Evolutionary conservation across 805 yeast genomes (phyloP), one percentile per base, ranked within the genome.

Genomic region (Citeromyces matritensis): DNA sequence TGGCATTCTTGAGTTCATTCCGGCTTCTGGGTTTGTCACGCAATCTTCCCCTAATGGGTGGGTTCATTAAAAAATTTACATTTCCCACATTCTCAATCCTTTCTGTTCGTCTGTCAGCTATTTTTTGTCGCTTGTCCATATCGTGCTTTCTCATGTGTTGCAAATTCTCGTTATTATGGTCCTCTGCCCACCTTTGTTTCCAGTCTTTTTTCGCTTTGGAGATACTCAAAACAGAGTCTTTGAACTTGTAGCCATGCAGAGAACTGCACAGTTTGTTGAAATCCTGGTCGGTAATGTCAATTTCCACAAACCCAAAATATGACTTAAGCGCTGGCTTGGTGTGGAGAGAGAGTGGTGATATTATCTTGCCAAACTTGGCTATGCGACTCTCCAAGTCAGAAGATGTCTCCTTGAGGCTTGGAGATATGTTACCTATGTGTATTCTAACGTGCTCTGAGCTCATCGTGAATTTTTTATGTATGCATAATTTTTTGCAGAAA

Each of bases 171-270:
- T 66, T 49, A 9, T 48, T 51, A 21, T 49, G 37, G 38, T 74
- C 76, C 29, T 49, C 45, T 21, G 52, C 49, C 76, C 75, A 65
- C 12, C 51, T 44, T 15, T 55, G 56, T 29, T 53, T 43, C 50
- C 55, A 79, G 28, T 57, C 58, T 0, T 73, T 73, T 40, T 64
- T 69, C 3, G 96, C 95, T 29, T 55, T 48, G 32, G 65, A 71
- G 7, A 88, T 53, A 3, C 60, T 58, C 24, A 88, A 50, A 33
- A 64, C 69, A 15, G 77, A 62, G 2, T 94, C 94, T 63, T 80
- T 83, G 53, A 65, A 88, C 15, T 65, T 67, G 2, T 78, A 68
- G 21, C 86, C 91, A 47, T 83, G 68, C 39, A 82, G 64, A 1
- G 79, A 58, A 5, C 55, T 48, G 35, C 65, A 63, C 32, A 88